A percentile compares a stretch with the other conserved stretches of the same genome.
Conservation (phyloP, 2,329 filamentous ascomycete species). For the Diaporthe caulivora region DNA sequence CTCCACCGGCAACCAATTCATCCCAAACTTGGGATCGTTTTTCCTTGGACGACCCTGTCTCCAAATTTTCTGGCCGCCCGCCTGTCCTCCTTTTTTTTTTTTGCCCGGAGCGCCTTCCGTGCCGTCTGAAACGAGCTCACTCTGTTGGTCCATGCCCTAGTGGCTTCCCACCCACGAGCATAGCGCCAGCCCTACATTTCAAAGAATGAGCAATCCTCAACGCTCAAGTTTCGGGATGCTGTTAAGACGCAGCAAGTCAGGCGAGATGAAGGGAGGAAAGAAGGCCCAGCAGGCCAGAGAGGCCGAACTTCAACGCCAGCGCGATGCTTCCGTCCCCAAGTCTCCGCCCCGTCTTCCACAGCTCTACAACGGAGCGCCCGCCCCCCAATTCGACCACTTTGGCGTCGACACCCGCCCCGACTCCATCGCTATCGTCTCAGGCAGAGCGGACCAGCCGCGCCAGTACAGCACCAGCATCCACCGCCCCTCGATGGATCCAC, state of each 20-base stretch:
- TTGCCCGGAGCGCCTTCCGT: constrained; percentile 28
- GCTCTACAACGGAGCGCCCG: constrained; percentile 61
- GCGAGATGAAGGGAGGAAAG: constrained; percentile 70
- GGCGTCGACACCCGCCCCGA: constrained; percentile 76
- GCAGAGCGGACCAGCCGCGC: constrained; percentile 53
- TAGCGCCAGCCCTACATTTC: constrained; percentile 13
- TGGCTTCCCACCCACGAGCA: constrained; percentile 41
- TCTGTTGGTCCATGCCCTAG: constrained; percentile 23
- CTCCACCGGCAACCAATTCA: constrained; percentile 21
- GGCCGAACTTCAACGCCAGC: constrained; percentile 64
- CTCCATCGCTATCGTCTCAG: constrained; percentile 70
- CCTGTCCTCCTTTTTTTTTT: constrained; percentile 3
- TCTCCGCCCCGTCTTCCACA: constrained; percentile 65
- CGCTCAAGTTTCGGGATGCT: constrained; percentile 68
- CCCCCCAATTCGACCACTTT: constrained; percentile 58
- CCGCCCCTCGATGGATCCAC: constrained; percentile 68
- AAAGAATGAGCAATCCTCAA: constrained; percentile 52
- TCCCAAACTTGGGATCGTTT: constrained; percentile 13
- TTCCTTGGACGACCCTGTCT: constrained; percentile 9
- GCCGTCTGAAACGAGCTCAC: constrained; percentile 42
- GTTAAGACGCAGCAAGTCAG: constrained; percentile 76
- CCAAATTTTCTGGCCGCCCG: constrained; percentile 16
- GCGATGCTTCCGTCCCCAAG: constrained; percentile 59
- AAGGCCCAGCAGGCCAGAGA: constrained; percentile 70
- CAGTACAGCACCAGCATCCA: constrained; percentile 48